A percentile compares a stretch with the other conserved stretches of the same genome.
phyloP scores from a whole-genome alignment of 345 rosid genomes.

The Lepidium sativum region DNA sequence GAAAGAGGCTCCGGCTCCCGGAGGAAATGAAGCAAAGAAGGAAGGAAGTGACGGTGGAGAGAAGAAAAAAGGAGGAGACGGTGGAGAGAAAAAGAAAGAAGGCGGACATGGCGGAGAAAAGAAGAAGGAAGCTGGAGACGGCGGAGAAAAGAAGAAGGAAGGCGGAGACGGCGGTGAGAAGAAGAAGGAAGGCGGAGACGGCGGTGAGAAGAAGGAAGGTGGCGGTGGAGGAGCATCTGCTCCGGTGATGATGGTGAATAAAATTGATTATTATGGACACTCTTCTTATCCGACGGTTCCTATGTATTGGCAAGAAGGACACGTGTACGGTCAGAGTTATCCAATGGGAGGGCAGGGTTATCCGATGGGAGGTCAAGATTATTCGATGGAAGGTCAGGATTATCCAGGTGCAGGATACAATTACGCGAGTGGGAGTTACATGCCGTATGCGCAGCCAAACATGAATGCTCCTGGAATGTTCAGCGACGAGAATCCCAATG shows the following conservation, averaged over 20 bases:
- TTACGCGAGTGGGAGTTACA: conserved; percentile 20
- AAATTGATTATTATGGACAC: conserved; percentile 40
- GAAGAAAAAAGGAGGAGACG: conserved; percentile 43
- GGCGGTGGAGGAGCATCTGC: conserved; percentile 26
- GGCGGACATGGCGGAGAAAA: conserved; percentile 25
- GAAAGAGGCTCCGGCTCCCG: conserved; percentile 16
- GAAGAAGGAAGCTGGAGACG: conserved; percentile 21
- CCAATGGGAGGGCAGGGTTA: conserved; percentile 13
- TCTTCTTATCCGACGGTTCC: conserved; percentile 30
- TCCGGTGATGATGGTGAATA: conserved; percentile 30
- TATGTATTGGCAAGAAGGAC: conserved; percentile 41
- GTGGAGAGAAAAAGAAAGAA: conserved; percentile 41
- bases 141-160: conserved; percentile 18
- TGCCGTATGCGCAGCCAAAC: conserved; percentile 26
- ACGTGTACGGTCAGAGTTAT: conserved; percentile 26
- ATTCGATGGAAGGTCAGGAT: conserved; percentile 13
- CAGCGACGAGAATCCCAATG: conserved; percentile 31
- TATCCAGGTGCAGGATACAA: conserved; percentile 27
- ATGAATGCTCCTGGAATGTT: conserved; percentile 25
- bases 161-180: conserved; percentile 18
- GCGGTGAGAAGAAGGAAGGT: conserved; percentile 26
- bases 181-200: conserved; percentile 25
- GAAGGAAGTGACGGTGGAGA: conserved; percentile 21
- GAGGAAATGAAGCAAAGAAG: conserved; percentile 30
- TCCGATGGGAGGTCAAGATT: conserved; percentile 10